Conservation (phyloP, 2,329 filamentous ascomycete genomes). For the Aureobasidium pullulans region DNA sequence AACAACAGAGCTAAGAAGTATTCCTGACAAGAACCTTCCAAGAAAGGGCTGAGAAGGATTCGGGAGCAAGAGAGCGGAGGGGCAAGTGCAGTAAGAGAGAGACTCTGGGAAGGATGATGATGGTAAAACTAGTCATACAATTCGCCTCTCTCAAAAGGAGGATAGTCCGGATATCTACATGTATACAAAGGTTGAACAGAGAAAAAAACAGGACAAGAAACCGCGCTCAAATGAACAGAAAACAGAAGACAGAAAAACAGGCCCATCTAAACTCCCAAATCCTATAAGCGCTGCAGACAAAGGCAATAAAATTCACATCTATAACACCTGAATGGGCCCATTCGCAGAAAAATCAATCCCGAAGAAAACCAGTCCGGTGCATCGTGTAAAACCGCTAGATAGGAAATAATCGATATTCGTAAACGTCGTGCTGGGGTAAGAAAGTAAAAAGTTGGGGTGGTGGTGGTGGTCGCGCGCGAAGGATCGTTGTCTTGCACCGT, state of each 20-base stretch:
- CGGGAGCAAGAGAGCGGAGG: not conserved
- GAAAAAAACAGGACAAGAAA: not conserved
- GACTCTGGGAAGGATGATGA: not conserved
- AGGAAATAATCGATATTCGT: conserved; percentile 5
- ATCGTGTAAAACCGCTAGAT: conserved; percentile 1
- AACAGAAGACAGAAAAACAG: not conserved
- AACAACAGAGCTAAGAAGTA: no score
- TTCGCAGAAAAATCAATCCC: not conserved
- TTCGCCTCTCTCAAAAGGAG: not conserved
- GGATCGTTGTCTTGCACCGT: conserved; percentile 6
- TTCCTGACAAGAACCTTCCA: no score
- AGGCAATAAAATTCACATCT: not conserved
- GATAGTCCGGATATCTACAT: conserved; percentile 3
- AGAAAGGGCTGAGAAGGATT: no score
- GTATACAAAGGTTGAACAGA: not conserved
- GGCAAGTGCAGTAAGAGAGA: not conserved
- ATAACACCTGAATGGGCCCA: not conserved
- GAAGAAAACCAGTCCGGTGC: not conserved
- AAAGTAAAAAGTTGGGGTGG: not conserved
- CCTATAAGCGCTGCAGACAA: conserved; percentile 1
- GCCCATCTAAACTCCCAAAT: not conserved
- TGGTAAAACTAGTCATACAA: conserved; percentile 6
- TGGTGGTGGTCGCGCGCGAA: not conserved
- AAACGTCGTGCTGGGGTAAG: conserved; percentile 1
- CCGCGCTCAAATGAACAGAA: not conserved